Base-by-base conservation (phyloP, 2,329 filamentous ascomycete genomes). In the Lomentospora prolificans region DNA sequence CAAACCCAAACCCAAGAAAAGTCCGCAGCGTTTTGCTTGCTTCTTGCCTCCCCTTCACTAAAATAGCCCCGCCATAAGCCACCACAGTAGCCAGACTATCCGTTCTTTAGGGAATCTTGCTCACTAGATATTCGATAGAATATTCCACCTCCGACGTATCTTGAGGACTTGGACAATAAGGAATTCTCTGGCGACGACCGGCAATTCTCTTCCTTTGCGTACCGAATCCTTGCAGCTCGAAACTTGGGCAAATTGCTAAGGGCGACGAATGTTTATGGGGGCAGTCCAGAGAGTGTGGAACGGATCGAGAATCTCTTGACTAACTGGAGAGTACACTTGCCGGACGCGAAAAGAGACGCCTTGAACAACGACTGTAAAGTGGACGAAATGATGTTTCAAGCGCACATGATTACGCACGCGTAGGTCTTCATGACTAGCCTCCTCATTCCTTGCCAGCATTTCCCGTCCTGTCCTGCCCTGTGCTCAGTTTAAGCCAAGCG, bases 361-460 rank as follows among this genome's bases (percentile, higher is more conserved):
- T 73, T 95, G 55, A 80, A 82, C 58, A 79, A 80, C 59, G 81
- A 86, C 61, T 85, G 89, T 31, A 78, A 82, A 55, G 76, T 91
- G 9, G 91, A 96, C 66, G 89, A 95, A 70, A 86, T 95, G 79
- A 84, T 96, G 69, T 95, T 96, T 71, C 89, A 95, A 67, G 90
- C 89, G 1, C 86, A 89, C 60, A 92, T 95, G 82, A 88, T 95
- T 63, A 78, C 73, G 30, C 72, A 81, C 59, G 78, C 78, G 74
- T 77, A 67, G 63, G 75, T 69, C 3, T 8, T n/a, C 12, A 4
- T 14, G 9, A 27, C 3, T 8, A 53, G 7, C 24, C 3, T 2
- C 12, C 27, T 22, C 24, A 31, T 14, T 46, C n/a, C 33, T 30
- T 44, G 8, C 24, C n/a, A 1, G 2, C 44, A 14, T 33, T 27